Percentiles rank a stretch among this genome's conserved stretches.
Evolutionary conservation across 306 rosid genomes (phyloP).

Genomic region (Benincasa hispida): DNA sequence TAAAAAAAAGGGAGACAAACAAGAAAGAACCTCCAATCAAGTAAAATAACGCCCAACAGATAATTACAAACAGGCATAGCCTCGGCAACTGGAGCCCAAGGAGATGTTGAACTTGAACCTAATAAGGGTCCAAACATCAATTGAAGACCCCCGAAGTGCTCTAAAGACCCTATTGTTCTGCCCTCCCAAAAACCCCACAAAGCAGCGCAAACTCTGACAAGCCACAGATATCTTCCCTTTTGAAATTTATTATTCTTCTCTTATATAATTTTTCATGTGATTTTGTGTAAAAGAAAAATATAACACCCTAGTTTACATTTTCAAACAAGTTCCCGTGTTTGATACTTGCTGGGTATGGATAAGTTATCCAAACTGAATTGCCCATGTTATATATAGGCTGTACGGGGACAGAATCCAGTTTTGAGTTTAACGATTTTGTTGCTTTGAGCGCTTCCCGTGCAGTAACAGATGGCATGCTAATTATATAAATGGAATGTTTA

Average conservation of each 20-base stretch:
- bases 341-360: not conserved
- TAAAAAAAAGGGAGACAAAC: too few relatives aligned
- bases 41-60: too few relatives aligned
- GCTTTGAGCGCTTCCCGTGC: not conserved
- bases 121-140: too few relatives aligned
- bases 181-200: too few relatives aligned
- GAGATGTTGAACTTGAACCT: too few relatives aligned
- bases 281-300: not conserved
- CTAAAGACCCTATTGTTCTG: too few relatives aligned
- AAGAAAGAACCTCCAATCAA: too few relatives aligned
- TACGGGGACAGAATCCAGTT: not conserved
- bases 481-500: not conserved
- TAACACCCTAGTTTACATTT: not conserved
- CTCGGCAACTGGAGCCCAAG: too few relatives aligned
- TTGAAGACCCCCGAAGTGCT: too few relatives aligned
- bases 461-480: not conserved
- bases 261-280: not conserved
- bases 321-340: not conserved
- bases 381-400: not conserved
- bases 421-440: not conserved
- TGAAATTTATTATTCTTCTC: not conserved
- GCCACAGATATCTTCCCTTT: too few relatives aligned
- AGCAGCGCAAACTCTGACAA: too few relatives aligned
- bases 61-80: too few relatives aligned
- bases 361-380: not conserved